phyloP scores from a whole-genome alignment of 306 rosid species.

The Oxytropis ochrocephala region DNA sequence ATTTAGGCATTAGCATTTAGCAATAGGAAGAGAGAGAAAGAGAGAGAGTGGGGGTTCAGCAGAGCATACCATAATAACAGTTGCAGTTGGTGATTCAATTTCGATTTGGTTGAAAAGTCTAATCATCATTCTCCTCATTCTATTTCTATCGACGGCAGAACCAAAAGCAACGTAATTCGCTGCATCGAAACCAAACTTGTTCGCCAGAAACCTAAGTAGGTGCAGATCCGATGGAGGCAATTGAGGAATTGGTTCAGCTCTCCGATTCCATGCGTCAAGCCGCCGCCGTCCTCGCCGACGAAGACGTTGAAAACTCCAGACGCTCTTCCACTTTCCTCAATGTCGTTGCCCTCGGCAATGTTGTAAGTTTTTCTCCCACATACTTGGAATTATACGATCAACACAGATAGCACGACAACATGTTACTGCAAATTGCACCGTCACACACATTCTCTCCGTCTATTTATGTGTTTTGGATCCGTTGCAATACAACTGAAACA shows the following conservation, averaged over 20 bases:
- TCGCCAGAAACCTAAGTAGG: conserved; percentile 29
- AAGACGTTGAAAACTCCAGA: conserved; percentile 73
- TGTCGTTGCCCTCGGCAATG: conserved; percentile 88
- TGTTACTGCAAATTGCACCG: background rate
- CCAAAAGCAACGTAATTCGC: background rate
- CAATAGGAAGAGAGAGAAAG: background rate
- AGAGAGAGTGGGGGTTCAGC: background rate
- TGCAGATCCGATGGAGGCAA: conserved; percentile 72
- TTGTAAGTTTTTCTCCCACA: conserved; percentile 49
- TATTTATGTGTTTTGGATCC: background rate
- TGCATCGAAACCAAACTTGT: background rate
- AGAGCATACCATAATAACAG: background rate
- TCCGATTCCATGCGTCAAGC: conserved; percentile 96
- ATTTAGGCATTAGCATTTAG: background rate
- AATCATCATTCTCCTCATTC: background rate
- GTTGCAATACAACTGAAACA: background rate
- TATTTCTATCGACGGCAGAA: background rate
- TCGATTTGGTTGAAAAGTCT: conserved; percentile 4
- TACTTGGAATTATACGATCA: background rate
- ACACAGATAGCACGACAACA: background rate
- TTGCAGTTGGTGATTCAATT: background rate
- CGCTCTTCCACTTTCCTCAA: conserved; percentile 81
- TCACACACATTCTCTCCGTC: background rate
- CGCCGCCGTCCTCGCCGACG: conserved; percentile 84
- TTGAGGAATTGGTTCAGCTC: conserved; percentile 74